These are phyloP conservation scores for Echites panduratus DNA, from an alignment of 257 asterid genomes.

Conservation along the genomic window DNA sequence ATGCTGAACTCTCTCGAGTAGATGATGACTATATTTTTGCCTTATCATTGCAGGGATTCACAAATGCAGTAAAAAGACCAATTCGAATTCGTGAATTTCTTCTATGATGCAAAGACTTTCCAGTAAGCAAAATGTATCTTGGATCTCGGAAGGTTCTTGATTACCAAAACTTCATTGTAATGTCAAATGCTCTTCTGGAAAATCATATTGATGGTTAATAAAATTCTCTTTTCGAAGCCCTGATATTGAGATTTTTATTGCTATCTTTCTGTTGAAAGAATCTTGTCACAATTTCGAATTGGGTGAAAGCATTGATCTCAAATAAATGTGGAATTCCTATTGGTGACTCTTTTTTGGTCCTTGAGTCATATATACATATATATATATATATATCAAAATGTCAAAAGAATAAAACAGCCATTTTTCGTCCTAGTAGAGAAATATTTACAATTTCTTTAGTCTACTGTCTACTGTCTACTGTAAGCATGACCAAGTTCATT, in stretches of 20 bases:
- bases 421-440: no score
- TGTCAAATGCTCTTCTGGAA: neutral
- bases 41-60: slow-evolving; percentile 64
- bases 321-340: neutral
- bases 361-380: no score
- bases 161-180: neutral
- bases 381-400: no score
- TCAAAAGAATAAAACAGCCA: no score
- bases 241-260: neutral
- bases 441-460: no score
- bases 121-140: neutral
- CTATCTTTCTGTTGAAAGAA: neutral
- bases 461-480: neutral
- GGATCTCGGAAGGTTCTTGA: neutral
- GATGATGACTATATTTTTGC: neutral
- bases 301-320: neutral
- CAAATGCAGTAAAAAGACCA: slow-evolving; percentile 96
- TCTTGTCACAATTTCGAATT: neutral
- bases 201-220: neutral
- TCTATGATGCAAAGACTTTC: slow-evolving; percentile 24
- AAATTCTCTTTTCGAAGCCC: neutral
- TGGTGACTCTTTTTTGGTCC: neutral
- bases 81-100: slow-evolving; percentile 76
- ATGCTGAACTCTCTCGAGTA: no score
- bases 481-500: neutral